Evolutionary conservation across 2,329 filamentous ascomycete species (phyloP), one percentile per base, ranked within the genome.

Genomic region (Talaromyces sp.): DNA sequence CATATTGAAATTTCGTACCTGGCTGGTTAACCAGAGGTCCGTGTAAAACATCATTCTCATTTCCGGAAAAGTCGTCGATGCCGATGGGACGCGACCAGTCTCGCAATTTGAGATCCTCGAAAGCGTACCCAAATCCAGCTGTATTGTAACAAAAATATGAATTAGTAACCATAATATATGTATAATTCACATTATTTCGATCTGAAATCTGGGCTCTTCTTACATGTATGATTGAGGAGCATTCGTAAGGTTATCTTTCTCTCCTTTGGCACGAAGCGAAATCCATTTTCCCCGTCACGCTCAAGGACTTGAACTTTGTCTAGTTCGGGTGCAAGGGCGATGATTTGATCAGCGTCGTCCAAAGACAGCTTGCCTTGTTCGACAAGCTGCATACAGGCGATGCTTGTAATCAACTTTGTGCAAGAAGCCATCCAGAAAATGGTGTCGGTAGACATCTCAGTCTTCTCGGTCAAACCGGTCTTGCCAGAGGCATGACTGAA

Each of bases 351-450:
- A 0, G 74, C 75, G 64, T 85, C 81, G 64, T 87, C 85, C 0
- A 87, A 74, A 1, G 68, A 74, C 25, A 87, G 69, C 7, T 72
- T 67, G 0, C 82, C 84, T 62, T 80, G 74, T 70, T 87, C 85
- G 1, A 87, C 85, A 0, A 85, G 79, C 72, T 87, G 85, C 83
- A 88, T 85, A 53, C 77, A 80, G 0, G 84, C 83, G 13, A 86
- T 73, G 0, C 79, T 83, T 0, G 79, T 76, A 11, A 87, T 73
- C 76, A 86, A 77, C 75, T 88, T 87, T 15, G 85, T 86, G 70
- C 83, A 85, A 0, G 84, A 86, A 0, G 85, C 85, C 4, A 87
- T 78, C 83, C 82, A 86, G 71, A 75, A 72, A 19, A 71, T 65
- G 11, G 68, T 69, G 61, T 74, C 72, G 34, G 71, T 51, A 2